Conservation (phyloP, 768 basidiomycete genomes). For the Tylopilus sp. region DNA sequence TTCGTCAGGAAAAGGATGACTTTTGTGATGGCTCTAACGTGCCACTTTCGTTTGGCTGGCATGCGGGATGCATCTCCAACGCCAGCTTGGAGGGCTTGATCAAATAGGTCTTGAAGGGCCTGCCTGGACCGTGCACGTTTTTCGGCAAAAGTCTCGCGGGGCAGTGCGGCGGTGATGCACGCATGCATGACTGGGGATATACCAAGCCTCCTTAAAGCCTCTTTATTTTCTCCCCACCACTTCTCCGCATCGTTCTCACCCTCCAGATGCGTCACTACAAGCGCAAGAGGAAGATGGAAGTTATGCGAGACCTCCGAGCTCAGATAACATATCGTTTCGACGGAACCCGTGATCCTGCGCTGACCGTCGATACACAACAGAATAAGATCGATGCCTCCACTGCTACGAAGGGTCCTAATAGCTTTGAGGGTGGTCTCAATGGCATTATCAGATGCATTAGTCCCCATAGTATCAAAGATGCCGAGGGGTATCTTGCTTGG, state of each 20-base stretch:
- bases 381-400: not conserved
- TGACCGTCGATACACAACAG: not conserved
- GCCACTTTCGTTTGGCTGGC: not conserved
- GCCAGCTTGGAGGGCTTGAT: not conserved
- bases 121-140: not conserved
- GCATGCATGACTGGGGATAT: not conserved
- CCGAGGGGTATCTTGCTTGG: not conserved
- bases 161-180: not conserved
- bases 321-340: not conserved
- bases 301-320: not conserved
- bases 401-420: not conserved
- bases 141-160: not conserved
- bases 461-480: not conserved
- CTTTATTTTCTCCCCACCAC: not conserved
- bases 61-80: not conserved
- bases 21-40: not conserved
- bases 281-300: not conserved
- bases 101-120: not conserved
- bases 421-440: not conserved
- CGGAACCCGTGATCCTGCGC: not conserved
- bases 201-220: not conserved
- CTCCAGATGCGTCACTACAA: not conserved
- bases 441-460: not conserved
- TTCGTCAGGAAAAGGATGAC: not conserved
- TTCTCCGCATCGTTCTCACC: not conserved